Base-by-base conservation (phyloP, 805 yeast species). In the Diddensiella santjacobensis region DNA sequence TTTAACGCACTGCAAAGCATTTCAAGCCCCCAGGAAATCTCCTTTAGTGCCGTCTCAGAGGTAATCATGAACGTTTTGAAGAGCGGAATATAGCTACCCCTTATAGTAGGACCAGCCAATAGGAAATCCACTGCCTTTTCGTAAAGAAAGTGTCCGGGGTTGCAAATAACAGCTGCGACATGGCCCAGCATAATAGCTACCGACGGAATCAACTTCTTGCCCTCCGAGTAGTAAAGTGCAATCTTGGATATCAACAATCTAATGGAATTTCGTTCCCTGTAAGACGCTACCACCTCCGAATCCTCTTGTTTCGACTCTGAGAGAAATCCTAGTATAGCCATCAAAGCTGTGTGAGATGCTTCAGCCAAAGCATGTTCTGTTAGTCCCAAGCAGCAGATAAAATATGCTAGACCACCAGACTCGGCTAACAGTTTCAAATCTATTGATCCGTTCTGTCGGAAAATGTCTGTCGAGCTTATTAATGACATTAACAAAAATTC, bases 101-200 rank as follows among this genome's bases (percentile, higher is more conserved):
- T 65, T 15, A 78, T 55, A 2, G 58, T 45, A 3, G 87, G 82
- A 33, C 78, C 77, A 3, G 78, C 67, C 31, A 87, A 67, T 8
- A 89, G 71, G 74, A 81, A 87, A 50, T 83, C 75, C 57, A 73
- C 79, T 0, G 80, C 78, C 55, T 79, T 79, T 53, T 89, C 96
- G 63, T 83, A 86, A 18, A 91, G 63, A 56, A 73, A 75, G 53
- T 87, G 91, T 0, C 81, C 79, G 0, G 97, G 96, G 52, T 82
- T 79, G 3, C 72, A 63, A 49, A 87, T 62, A 1, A 87, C 70
- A 2, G 79, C 76, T 3, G 80, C 67, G 33, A 88, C 61, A 44
- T 77, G 73, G 0, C 87, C 75, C 35, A 82, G 64, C 47, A 79
- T 61, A 15, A 71, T 67, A 66, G 84, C 77, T n/a, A 81, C 68